These are phyloP conservation scores for Coemansia sp. DNA, from an alignment of 192 early-diverging fungal species.

Conservation along the genomic window DNA sequence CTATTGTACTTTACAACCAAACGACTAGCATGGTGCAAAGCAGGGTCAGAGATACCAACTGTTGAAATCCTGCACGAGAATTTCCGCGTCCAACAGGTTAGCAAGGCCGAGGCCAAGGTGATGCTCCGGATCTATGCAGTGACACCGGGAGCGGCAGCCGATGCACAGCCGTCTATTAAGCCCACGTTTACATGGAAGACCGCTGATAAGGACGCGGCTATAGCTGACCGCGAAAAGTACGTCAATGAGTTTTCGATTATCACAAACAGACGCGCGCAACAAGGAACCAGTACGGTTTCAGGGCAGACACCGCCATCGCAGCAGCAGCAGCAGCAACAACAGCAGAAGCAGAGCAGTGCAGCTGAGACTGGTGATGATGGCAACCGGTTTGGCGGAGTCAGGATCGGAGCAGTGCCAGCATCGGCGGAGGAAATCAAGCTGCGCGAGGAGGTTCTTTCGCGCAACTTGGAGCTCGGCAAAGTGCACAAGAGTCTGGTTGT, in stretches of 20 bases:
- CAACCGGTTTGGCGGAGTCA: slow-evolving; percentile 45
- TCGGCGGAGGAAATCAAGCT: slow-evolving; percentile 63
- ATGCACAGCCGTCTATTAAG: slow-evolving; percentile 42
- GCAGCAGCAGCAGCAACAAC: background rate
- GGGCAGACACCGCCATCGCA: background rate
- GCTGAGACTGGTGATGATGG: slow-evolving; percentile 7
- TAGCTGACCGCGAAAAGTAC: slow-evolving; percentile 55
- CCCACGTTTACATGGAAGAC: slow-evolving; percentile 54
- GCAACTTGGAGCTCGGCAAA: slow-evolving; percentile 64
- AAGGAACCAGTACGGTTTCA: background rate
- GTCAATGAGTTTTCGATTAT: slow-evolving; percentile 35
- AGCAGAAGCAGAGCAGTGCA: slow-evolving; percentile 5
- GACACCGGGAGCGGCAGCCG: slow-evolving; percentile 21
- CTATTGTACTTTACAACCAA: slow-evolving; percentile 55
- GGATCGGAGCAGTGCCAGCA: slow-evolving; percentile 40
- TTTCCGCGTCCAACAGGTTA: slow-evolving; percentile 43
- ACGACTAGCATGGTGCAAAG: slow-evolving; percentile 58
- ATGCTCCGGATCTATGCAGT: slow-evolving; percentile 57
- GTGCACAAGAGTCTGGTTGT: slow-evolving; percentile 81
- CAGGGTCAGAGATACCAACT: slow-evolving; percentile 44
- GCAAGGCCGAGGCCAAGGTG: slow-evolving; percentile 47
- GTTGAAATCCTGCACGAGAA: slow-evolving; percentile 54
- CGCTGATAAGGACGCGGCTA: slow-evolving; percentile 48
- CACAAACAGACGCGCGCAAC: slow-evolving; percentile 9
- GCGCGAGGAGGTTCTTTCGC: slow-evolving; percentile 63